phyloP scores from a whole-genome alignment of 768 basidiomycete species.

The Leucosporidium creatinivorum region DNA sequence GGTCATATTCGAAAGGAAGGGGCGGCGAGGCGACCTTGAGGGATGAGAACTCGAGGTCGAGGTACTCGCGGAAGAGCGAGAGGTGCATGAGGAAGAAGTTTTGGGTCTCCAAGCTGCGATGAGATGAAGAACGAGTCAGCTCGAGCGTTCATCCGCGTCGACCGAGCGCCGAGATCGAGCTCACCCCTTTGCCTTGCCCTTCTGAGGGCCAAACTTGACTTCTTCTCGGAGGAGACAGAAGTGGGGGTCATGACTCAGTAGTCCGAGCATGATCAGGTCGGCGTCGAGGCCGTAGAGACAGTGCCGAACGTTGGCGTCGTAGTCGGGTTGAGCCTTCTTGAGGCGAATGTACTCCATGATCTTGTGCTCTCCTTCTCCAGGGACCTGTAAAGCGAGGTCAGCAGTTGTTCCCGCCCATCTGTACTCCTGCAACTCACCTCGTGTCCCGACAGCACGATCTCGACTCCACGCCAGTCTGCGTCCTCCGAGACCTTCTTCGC shows the following conservation, averaged over 20 bases:
- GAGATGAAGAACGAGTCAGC: not conserved
- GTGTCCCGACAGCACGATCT: constrained; percentile 91
- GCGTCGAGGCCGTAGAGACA: constrained; percentile 98
- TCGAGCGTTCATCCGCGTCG: too few species aligned
- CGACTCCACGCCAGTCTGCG: constrained; percentile 82
- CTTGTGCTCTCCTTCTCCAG: constrained; percentile 99
- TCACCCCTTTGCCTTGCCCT: constrained; percentile 55
- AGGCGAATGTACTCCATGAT: constrained; percentile 98
- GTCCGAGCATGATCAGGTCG: constrained; percentile 94
- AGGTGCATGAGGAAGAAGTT: constrained; percentile 94
- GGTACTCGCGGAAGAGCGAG: constrained; percentile 89
- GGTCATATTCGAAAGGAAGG: constrained; percentile 71
- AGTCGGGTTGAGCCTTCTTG: constrained; percentile 86
- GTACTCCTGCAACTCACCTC: constrained; percentile 50
- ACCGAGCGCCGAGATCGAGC: not conserved
- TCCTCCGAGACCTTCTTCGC: constrained; percentile 98
- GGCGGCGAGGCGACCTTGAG: constrained; percentile 48
- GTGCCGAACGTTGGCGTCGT: constrained; percentile 93
- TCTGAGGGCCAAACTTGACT: constrained; percentile 86
- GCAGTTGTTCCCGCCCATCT: not conserved
- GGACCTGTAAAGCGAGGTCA: constrained; percentile 46
- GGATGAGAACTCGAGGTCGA: constrained; percentile 81
- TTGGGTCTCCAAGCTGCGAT: constrained; percentile 57
- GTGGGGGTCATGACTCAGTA: constrained; percentile 96
- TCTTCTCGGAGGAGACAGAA: constrained; percentile 96